Base-by-base conservation (phyloP, 768 basidiomycete species). In the Amyloporia xantha region DNA sequence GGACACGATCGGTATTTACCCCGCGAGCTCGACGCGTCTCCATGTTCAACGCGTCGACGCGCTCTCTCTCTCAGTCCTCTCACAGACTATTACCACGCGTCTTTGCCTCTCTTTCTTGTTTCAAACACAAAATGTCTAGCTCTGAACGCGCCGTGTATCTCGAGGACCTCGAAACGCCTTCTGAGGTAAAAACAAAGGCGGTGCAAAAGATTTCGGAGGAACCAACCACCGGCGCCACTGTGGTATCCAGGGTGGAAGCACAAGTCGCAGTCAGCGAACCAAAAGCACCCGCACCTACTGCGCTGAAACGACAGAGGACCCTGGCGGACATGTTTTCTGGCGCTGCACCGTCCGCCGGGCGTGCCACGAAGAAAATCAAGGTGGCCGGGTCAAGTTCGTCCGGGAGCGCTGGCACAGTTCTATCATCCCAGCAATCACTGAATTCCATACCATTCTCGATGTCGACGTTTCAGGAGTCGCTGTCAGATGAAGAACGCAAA, bases 391-490 rank as follows among this genome's bases (percentile, higher is more conserved):
- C 63, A 24, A 51, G 47, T 27, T 48, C 59, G 33, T 57, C 66
- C 35, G 26, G 40, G 3, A 25, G 49, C 23, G 44, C 58, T 9
- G 26, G 26, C 23, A 10, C 30, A 12, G 41, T 47, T 21, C 23
- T 46, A 41, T 15, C 48, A 54, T 44, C 51, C 47, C 49, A 54
- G 21, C 66, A 66, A 48, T 55, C 71, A 9, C 59, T 86, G 27
- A 85, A 87, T 60, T 73, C 78, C 10, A 82, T 88, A 37, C 81
- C 85, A 7, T 86, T 88, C 63, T 85, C 83, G 24, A 52, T 77
- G 54, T 70, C 68, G 10, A 72, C 70, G 23, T 88, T 73, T 57
- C 54, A 67, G 35, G 74, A 72, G 3, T 73, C 77, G 3, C 62
- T 87, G 41, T 70, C 76, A 7, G 78, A 80, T 17, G 77, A 84